Conservation (phyloP, 805 yeast species). For the Pichia deserticola region DNA sequence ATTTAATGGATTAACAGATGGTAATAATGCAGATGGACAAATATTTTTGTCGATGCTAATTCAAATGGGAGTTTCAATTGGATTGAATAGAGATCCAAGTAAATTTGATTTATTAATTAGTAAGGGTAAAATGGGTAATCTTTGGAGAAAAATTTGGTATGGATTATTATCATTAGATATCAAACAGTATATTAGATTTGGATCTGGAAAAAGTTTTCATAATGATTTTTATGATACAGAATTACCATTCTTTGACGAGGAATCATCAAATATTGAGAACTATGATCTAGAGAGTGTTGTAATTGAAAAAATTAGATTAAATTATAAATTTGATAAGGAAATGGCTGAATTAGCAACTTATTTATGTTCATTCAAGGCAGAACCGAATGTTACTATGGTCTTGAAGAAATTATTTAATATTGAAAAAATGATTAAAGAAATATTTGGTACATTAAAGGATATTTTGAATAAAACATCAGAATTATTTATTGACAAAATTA, state of each 20-base stretch:
- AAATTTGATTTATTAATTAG: conserved; percentile 28
- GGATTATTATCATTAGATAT: conserved; percentile 39
- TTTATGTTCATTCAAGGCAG: conserved; percentile 34
- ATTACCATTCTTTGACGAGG: conserved; percentile 35
- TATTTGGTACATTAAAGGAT: conserved; percentile 27
- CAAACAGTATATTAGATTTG: conserved; percentile 38
- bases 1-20: conserved; percentile 47
- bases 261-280: conserved; percentile 32
- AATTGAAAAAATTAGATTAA: conserved; percentile 26
- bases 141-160: conserved; percentile 57
- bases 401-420: conserved; percentile 29
- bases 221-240: conserved; percentile 42
- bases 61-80: conserved; percentile 63
- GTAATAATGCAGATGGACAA: conserved; percentile 36
- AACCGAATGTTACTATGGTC: conserved; percentile 33
- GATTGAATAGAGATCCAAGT: conserved; percentile 62
- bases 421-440: conserved; percentile 27
- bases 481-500: conserved; percentile 15
- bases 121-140: conserved; percentile 28
- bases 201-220: conserved; percentile 37
- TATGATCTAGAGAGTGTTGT: conserved; percentile 35
- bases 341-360: conserved; percentile 30
- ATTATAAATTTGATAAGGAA: conserved; percentile 25
- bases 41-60: conserved; percentile 48
- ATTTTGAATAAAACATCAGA: conserved; percentile 19